Evolutionary conservation across 78 protist genomes (phyloP), one percentile per base, ranked within the genome.

Genomic region (Dictyostelium purpureum): DNA sequence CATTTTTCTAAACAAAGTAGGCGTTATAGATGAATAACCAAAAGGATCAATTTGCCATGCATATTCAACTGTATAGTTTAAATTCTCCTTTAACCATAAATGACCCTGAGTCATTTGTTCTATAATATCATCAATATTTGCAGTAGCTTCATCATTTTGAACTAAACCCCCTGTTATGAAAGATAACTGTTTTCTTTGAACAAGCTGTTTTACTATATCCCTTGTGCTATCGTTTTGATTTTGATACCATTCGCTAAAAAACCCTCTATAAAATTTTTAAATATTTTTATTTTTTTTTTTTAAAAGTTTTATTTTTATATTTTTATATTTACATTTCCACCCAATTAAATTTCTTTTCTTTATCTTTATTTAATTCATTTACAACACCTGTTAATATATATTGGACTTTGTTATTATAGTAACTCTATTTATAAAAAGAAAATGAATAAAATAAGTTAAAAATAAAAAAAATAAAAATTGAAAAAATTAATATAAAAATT

Each of bases 21-120:
- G 89, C 28, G 90, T 59, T 38, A n/a, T 0, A 7, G 91, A 16
- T 16, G 76, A 28, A 49, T 80, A 94, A 26, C 98, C 98, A 54
- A 97, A 97, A 9, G 98, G 98, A 31, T 97, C 98, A 24, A 97
- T 95, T 43, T 93, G 89, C 97, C 97, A 97, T 5, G 77, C 95
- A 6, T 6, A 33, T 9, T 19, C 40, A 19, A 94, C 95, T 1
- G 26, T 5, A 5, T 56, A 82, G 5, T 95, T 96, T 5, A 95
- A 75, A 38, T 18, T 33, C 31, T 82, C 11, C 43, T 63, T 1
- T 42, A 96, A n/a, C 88, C 69, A 96, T 73, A 40, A 26, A 61
- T 80, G 95, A 18, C 98, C 97, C 26, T 70, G 79, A n/a, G 96
- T 90, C 89, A 96, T 88, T 67, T 97, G 97, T 61, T 95, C 87